A percentile compares a stretch with the other conserved stretches of the same genome.
Evolutionary conservation across 345 rosid genomes (phyloP).

Genomic region (Chamaenerion angustifolium): DNA sequence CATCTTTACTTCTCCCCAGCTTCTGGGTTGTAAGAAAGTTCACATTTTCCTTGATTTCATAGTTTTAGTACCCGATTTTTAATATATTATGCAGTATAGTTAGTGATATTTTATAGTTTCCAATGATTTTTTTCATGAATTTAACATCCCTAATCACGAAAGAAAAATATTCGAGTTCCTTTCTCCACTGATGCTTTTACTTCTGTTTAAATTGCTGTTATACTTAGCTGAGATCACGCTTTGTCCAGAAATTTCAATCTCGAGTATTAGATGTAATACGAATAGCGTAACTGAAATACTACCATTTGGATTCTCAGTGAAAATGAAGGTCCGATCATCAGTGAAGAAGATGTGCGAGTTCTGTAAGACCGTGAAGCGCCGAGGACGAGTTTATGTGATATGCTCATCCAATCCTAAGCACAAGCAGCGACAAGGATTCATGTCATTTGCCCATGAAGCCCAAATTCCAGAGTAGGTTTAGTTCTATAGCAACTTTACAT

Average conservation of each 20-base stretch:
- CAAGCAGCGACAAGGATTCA: conserved; percentile 76
- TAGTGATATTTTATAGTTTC: too few species aligned
- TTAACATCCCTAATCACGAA: too few species aligned
- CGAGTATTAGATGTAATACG: neutral
- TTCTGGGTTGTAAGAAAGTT: too few species aligned
- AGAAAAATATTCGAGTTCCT: too few species aligned
- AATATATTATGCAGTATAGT: too few species aligned
- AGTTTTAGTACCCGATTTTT: too few species aligned
- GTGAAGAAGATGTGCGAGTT: conserved; percentile 97
- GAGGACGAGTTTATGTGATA: conserved; percentile 66
- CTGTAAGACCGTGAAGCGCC: conserved; percentile 71
- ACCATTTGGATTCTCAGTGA: conserved; percentile 8
- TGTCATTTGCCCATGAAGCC: conserved; percentile 37
- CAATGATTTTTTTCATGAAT: too few species aligned
- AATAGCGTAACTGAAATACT: neutral
- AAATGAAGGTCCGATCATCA: conserved; percentile 86
- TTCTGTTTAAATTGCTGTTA: too few species aligned
- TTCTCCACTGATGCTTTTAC: too few species aligned
- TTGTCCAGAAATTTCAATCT: neutral
- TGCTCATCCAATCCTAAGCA: conserved; percentile 78
- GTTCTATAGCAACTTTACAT: neutral
- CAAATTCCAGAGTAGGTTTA: conserved; percentile 4
- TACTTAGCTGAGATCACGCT: too few species aligned
- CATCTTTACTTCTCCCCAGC: too few species aligned
- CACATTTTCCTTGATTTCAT: too few species aligned